Evolutionary conservation across 2,329 filamentous ascomycete genomes (phyloP).

Genomic region (Stemphylium beticola): DNA sequence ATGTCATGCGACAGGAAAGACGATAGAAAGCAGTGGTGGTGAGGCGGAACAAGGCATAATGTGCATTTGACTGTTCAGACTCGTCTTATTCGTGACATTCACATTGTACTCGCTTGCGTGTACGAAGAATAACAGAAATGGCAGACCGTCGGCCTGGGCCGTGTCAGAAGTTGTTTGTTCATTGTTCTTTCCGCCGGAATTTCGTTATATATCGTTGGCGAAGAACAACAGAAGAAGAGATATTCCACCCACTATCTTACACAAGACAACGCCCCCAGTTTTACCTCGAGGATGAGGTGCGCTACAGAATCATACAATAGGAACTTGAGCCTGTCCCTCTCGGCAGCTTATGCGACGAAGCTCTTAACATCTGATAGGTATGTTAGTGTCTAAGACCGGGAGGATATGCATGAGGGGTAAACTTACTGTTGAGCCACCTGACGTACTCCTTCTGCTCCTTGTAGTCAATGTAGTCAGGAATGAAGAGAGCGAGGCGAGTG

Average conservation of each 20-base stretch:
- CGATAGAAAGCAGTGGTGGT: too few relatives aligned
- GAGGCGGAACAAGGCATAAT: too few relatives aligned
- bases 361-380: slow-evolving; percentile 71
- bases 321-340: neutral
- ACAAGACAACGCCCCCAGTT: slow-evolving; percentile 23
- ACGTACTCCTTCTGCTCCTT: slow-evolving; percentile 99
- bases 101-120: too few relatives aligned
- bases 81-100: too few relatives aligned
- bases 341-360: slow-evolving; percentile 69
- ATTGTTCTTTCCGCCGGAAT: neutral
- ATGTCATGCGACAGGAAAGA: neutral
- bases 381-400: slow-evolving; percentile 24
- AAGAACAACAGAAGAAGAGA: neutral
- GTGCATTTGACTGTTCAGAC: too few relatives aligned
- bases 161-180: neutral
- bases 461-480: slow-evolving; percentile 94
- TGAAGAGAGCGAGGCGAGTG: slow-evolving; percentile 83
- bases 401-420: neutral
- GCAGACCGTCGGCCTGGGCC: too few relatives aligned
- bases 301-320: slow-evolving; percentile 30
- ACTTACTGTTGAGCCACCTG: slow-evolving; percentile 74
- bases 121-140: too few relatives aligned
- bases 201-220: neutral
- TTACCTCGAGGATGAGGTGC: slow-evolving; percentile 15
- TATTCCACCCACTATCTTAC: slow-evolving; percentile 34